These are phyloP conservation scores for Paecilomyces sp. DNA, from an alignment of 2,329 filamentous ascomycete genomes.

Conservation along the genomic window DNA sequence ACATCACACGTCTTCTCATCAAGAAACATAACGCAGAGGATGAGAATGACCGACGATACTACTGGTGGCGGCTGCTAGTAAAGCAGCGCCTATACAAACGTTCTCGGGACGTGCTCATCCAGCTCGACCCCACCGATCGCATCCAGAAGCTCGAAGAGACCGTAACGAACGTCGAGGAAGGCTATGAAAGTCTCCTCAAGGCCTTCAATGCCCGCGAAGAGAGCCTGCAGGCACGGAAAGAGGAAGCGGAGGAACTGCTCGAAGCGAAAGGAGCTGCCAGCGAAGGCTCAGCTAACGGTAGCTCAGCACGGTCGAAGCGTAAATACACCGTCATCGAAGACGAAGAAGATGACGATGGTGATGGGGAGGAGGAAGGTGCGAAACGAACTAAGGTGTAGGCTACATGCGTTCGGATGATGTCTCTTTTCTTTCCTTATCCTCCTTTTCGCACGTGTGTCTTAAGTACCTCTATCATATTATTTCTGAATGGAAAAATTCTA, in stretches of 20 bases:
- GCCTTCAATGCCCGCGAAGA: slow-evolving; percentile 27
- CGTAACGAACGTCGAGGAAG: slow-evolving; percentile 50
- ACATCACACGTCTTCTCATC: slow-evolving; percentile 45
- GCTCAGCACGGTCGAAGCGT: slow-evolving; percentile 19
- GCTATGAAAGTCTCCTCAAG: slow-evolving; percentile 50
- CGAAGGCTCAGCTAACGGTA: slow-evolving; percentile 6
- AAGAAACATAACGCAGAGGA: slow-evolving; percentile 42
- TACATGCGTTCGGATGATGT: background rate
- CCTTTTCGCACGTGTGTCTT: background rate
- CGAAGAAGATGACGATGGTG: slow-evolving; percentile 19
- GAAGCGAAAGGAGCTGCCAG: slow-evolving; percentile 9
- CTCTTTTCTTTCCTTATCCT: background rate
- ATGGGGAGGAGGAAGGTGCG: slow-evolving; percentile 14
- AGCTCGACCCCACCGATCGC: slow-evolving; percentile 50
- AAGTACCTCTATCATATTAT: background rate
- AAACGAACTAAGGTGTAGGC: slow-evolving; percentile 27
- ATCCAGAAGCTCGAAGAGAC: slow-evolving; percentile 55
- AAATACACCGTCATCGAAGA: slow-evolving; percentile 24
- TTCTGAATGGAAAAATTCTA: background rate
- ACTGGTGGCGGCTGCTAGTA: slow-evolving; percentile 58
- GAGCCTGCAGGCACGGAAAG: slow-evolving; percentile 9
- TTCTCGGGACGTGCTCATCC: slow-evolving; percentile 52
- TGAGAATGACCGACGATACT: slow-evolving; percentile 53
- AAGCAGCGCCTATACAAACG: slow-evolving; percentile 57
- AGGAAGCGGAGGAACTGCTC: slow-evolving; percentile 14